These are phyloP conservation scores for Kodamaea laetipori DNA, from an alignment of 805 yeast species.

Conservation along the genomic window DNA sequence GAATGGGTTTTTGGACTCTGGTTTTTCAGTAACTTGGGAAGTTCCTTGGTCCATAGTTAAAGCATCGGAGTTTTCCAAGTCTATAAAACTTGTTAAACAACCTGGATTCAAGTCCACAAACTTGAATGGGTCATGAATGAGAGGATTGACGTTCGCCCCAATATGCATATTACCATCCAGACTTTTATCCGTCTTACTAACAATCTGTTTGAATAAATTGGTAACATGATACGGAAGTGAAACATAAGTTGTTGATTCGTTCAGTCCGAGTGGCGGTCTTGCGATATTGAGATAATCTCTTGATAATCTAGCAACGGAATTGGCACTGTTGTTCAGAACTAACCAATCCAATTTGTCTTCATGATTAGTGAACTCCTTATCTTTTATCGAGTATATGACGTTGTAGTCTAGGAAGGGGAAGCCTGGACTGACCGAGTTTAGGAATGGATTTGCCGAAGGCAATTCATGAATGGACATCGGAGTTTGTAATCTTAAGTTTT, in stretches of 20 bases:
- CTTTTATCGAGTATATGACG: slow-evolving; percentile 30
- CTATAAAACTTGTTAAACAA: slow-evolving; percentile 34
- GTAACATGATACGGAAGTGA: slow-evolving; percentile 54
- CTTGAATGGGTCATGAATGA: slow-evolving; percentile 53
- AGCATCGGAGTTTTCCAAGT: slow-evolving; percentile 8
- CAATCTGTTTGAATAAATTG: slow-evolving; percentile 38
- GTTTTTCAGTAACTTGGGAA: neutral
- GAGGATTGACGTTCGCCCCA: slow-evolving; percentile 57
- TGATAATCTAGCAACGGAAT: slow-evolving; percentile 17
- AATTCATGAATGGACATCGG: slow-evolving; percentile 6
- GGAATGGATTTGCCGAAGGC: slow-evolving; percentile 23
- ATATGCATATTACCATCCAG: slow-evolving; percentile 47
- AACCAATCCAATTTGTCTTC: slow-evolving; percentile 30
- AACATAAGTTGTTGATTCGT: slow-evolving; percentile 55
- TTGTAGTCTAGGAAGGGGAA: slow-evolving; percentile 34
- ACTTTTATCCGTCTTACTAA: slow-evolving; percentile 37
- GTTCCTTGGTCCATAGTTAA: neutral
- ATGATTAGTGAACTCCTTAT: slow-evolving; percentile 14
- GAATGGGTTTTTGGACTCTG: slow-evolving; percentile 12
- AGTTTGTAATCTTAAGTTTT: neutral
- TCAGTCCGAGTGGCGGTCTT: slow-evolving; percentile 35
- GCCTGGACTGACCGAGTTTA: slow-evolving; percentile 43
- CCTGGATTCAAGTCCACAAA: slow-evolving; percentile 59
- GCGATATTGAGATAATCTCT: slow-evolving; percentile 37
- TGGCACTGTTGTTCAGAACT: slow-evolving; percentile 10